phyloP scores from a whole-genome alignment of 1,284 basidiomycete genomes.

The Cutaneotrichosporon mucoides region DNA sequence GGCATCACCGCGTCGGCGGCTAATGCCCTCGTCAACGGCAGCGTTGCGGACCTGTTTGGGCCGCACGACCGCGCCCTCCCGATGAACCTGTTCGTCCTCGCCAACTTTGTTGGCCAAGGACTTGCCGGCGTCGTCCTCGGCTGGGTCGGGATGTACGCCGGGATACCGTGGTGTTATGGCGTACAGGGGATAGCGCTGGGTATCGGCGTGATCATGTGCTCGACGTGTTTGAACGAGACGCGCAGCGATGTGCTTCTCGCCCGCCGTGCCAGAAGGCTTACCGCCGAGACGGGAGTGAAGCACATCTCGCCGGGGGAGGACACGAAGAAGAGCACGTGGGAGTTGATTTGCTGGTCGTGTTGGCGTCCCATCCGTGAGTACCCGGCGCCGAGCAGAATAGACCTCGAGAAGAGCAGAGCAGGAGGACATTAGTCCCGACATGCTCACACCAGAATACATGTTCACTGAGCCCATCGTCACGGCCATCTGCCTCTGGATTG shows the following conservation, averaged over 20 bases:
- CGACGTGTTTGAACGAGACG: conserved; percentile 45
- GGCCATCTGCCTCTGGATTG: conserved; percentile 51
- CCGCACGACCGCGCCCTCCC: conserved; percentile 43
- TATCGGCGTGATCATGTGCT: conserved; percentile 31
- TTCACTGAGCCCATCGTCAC: conserved; percentile 52
- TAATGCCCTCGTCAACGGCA: conserved; percentile 44
- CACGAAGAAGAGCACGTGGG: conserved; percentile 28
- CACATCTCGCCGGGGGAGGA: conserved; percentile 26
- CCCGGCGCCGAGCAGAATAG: too few species aligned
- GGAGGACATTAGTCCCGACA: too few species aligned
- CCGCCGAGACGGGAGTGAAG: conserved; percentile 42
- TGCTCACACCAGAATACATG: conserved; percentile 39
- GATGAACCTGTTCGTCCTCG: conserved; percentile 49
- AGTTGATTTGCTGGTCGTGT: conserved; percentile 39
- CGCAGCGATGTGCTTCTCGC: conserved; percentile 51
- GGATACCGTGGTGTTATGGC: conserved; percentile 41
- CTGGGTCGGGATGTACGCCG: conserved; percentile 30
- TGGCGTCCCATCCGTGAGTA: conserved; percentile 40
- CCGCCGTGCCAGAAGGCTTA: conserved; percentile 41
- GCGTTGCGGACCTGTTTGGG: conserved; percentile 45
- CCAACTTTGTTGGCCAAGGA: conserved; percentile 45
- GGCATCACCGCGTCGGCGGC: conserved; percentile 36
- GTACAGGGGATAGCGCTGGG: conserved; percentile 35
- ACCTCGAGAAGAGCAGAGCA: too few species aligned
- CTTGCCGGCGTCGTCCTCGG: conserved; percentile 28